Base-by-base conservation (phyloP, 768 basidiomycete species). In the Russula sp. region DNA sequence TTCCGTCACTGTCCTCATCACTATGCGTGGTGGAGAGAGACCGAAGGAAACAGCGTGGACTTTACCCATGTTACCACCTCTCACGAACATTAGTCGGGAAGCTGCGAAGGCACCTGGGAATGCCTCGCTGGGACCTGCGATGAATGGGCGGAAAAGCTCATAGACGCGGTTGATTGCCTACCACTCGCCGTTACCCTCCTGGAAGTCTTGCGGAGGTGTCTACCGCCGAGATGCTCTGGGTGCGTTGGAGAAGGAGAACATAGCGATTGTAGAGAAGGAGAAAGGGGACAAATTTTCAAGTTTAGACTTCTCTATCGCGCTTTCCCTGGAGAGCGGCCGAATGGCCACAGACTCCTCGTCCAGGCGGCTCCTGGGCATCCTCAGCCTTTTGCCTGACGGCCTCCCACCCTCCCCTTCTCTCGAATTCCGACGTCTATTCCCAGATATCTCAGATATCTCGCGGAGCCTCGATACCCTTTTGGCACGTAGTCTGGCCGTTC, bases 151-250 rank as follows among this genome's bases (percentile, higher is more conserved):
- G 65, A 66, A 38, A 56, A 63, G 24, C 65, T 66, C 16, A 66
- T 66, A 34, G 56, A 54, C 24, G 65, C 44, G 1, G 65, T 66
- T 34, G 65, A 64, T 40, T 58, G 65, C 44, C 50, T 53, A 4
- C 65, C 65, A 8, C 65, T 66, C 14, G 65, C 65, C 50, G 65
- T 66, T 14, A 57, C 65, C 38, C 61, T 66, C 14, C 51, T 66
- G 1, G 42, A 13, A 62, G 62, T 24, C 55, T 58, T 24, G 61
- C 65, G 10, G 56, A 66, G 28, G 65, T 63, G n/a, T 44, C 62
- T 9, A 52, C 62, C 5, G 54, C 62, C 4, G 65, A 66, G 56
- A 57, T 42, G 50, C 65, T 66, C 2, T 66, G 65, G 65, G 61
- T 57, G 14, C 65, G 62, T 26, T 66, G 65, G 65, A 62, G 56